Percentiles rank a stretch among this genome's conserved stretches.
Conservation (phyloP, 1,284 basidiomycete species). For the Trichosporon asahii region DNA sequence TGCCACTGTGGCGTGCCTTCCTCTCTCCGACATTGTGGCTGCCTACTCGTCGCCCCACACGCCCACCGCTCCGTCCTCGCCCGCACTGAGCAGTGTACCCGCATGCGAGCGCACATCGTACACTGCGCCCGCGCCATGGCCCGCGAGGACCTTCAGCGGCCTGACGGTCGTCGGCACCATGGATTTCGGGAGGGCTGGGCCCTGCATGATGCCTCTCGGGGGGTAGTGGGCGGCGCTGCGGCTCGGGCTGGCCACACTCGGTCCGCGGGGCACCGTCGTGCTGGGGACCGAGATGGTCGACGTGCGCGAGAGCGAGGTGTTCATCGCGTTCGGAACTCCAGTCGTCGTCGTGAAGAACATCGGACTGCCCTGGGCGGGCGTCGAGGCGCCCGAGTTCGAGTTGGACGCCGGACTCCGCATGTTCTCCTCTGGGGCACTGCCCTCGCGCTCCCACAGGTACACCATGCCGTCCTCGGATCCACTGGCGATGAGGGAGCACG, state of each 20-base stretch:
- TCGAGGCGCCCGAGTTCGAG: not conserved
- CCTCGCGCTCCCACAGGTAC: constrained; percentile 48
- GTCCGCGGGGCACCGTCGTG: not conserved
- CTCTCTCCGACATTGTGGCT: not conserved
- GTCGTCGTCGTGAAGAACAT: constrained; percentile 2
- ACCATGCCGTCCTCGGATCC: constrained; percentile 53
- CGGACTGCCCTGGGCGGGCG: not conserved
- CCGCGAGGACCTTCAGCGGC: constrained; percentile 38
- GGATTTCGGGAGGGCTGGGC: constrained; percentile 16
- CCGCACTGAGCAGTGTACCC: constrained; percentile 49
- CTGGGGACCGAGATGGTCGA: not conserved
- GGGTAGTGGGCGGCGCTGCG: constrained; percentile 37
- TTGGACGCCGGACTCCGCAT: constrained; percentile 4
- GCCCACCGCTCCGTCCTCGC: constrained; percentile 54
- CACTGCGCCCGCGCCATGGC: constrained; percentile 44
- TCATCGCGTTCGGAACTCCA: not conserved
- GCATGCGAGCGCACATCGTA: constrained; percentile 52
- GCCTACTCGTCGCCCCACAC: constrained; percentile 43
- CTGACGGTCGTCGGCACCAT: constrained; percentile 25
- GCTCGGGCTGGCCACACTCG: constrained; percentile 1
- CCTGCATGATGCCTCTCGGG: constrained; percentile 22
- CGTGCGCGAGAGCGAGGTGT: not conserved
- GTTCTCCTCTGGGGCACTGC: constrained; percentile 9
- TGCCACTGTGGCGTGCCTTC: not conserved
- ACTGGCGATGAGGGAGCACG: constrained; percentile 46